phyloP scores from a whole-genome alignment of 768 basidiomycete genomes.

The Scleroderma bovista region DNA sequence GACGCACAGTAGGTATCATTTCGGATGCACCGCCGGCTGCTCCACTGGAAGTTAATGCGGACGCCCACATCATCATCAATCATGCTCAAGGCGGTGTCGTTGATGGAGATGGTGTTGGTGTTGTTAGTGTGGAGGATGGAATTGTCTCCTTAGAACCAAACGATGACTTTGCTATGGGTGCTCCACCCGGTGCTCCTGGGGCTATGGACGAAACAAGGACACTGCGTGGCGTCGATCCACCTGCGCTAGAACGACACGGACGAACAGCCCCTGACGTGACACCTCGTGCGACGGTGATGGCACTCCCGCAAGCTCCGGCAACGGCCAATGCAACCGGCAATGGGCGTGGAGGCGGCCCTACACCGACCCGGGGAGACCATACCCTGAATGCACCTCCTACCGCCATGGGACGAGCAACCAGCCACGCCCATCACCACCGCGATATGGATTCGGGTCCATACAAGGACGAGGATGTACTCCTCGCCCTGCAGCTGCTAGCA shows the following conservation, averaged over 20 bases:
- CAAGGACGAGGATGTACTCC: constrained; percentile 90
- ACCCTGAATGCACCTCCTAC: constrained; percentile 8
- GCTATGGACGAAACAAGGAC: constrained; percentile 46
- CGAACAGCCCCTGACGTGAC: constrained; percentile 52
- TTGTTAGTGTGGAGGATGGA: constrained; percentile 61
- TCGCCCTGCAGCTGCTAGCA: constrained; percentile 87
- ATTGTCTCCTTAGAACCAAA: constrained; percentile 76
- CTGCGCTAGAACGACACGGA: constrained; percentile 25
- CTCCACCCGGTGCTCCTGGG: constrained; percentile 87
- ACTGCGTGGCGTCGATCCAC: constrained; percentile 21
- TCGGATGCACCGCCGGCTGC: constrained; percentile 33
- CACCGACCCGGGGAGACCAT: constrained; percentile 15
- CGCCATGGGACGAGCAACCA: constrained; percentile 16
- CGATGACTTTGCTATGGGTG: constrained; percentile 87
- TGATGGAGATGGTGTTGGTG: constrained; percentile 37
- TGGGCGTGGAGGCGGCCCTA: constrained; percentile 13
- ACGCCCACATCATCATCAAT: constrained; percentile 50
- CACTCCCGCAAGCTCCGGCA: constrained; percentile 39
- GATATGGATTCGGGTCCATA: constrained; percentile 59
- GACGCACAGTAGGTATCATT: constrained; percentile 46
- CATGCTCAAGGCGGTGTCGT: constrained; percentile 36
- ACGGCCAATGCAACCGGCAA: constrained; percentile 7
- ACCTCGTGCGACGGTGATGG: constrained; percentile 55
- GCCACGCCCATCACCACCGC: constrained; percentile 36
- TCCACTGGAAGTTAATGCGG: constrained; percentile 36